Percentiles rank a stretch among this genome's conserved stretches.
Evolutionary conservation across 495 filamentous ascomycete genomes (phyloP).

Genomic region (Neurospora discreta): DNA sequence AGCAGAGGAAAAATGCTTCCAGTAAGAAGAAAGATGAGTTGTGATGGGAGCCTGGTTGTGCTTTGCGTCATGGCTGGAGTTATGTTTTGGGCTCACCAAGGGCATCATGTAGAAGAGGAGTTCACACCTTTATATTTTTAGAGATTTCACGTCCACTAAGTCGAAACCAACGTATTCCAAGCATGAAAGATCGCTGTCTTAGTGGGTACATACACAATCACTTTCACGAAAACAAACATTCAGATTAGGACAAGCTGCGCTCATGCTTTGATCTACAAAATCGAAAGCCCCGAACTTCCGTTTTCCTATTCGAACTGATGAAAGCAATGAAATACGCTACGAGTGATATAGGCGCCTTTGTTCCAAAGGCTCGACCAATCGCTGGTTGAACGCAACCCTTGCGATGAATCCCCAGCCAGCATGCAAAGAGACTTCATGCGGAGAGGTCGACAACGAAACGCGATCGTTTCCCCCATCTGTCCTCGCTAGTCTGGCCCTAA

Average conservation of each 20-base stretch:
- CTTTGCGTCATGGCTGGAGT: not conserved
- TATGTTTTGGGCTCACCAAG: not conserved
- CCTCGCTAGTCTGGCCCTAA: not conserved
- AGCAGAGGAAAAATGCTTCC: constrained; percentile 9
- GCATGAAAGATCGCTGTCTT: not conserved
- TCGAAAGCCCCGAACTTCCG: not conserved
- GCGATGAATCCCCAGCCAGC: not conserved
- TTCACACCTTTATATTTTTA: not conserved
- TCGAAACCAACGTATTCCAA: not conserved
- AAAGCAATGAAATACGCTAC: not conserved
- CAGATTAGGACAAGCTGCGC: not conserved
- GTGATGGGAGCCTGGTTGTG: not conserved
- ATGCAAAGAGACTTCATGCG: not conserved
- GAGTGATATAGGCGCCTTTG: not conserved
- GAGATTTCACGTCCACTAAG: not conserved
- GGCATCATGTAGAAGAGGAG: not conserved
- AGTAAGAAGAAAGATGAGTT: constrained; percentile 11
- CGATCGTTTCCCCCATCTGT: not conserved
- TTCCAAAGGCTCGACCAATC: not conserved
- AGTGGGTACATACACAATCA: not conserved
- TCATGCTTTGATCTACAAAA: not conserved
- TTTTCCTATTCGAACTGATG: not conserved
- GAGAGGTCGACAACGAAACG: not conserved
- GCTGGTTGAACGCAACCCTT: not conserved
- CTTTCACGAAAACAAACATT: not conserved